Evolutionary conservation across 345 rosid species (phyloP).

Genomic region (Rhizophora mangle): DNA sequence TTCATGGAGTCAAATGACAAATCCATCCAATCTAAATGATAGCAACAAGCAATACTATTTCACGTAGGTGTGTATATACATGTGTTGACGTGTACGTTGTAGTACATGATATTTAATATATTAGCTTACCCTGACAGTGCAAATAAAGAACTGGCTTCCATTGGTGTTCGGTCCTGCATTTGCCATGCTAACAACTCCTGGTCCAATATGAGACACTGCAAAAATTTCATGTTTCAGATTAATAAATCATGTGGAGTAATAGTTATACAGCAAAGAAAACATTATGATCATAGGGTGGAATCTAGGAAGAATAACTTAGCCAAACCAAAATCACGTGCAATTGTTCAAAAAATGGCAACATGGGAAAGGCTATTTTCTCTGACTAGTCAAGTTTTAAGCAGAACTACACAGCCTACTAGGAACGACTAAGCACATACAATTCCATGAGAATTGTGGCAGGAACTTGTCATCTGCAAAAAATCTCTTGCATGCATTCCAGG

Average conservation of each 20-base stretch:
- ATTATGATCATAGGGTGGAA: neutral
- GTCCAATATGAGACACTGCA: conserved; percentile 88
- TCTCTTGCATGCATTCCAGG: no score
- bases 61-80: neutral
- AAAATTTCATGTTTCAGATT: conserved; percentile 16
- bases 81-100: neutral
- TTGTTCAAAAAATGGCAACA: neutral
- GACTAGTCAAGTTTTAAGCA: neutral
- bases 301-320: neutral
- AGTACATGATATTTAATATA: neutral
- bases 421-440: neutral
- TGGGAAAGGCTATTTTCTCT: neutral
- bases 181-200: conserved; percentile 97
- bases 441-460: no score
- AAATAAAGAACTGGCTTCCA: conserved; percentile 96
- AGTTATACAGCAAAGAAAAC: neutral
- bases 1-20: no score
- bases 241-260: neutral
- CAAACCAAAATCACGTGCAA: neutral
- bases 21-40: no score
- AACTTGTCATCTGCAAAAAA: no score
- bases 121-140: conserved; percentile 85
- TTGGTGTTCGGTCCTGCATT: conserved; percentile 99
- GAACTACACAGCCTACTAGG: neutral
- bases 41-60: no score